Evolutionary conservation across 768 basidiomycete species (phyloP), one percentile per base, ranked within the genome.

Genomic region (Leucosporidium creatinivorum): DNA sequence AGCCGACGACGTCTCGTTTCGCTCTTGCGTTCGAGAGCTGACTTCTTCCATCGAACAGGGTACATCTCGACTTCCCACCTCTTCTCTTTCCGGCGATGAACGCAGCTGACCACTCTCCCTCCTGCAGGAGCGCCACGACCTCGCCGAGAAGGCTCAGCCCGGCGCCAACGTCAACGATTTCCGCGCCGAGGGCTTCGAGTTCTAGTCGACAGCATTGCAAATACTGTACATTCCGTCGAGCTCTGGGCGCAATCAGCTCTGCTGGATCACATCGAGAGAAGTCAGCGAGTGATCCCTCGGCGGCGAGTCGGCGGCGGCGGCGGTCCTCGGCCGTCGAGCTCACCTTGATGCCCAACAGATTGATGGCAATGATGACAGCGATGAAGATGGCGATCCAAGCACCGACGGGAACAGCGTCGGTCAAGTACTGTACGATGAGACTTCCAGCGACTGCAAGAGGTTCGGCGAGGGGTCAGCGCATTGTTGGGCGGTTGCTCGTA

Each of bases 181-280:
- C 81, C 83, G 90, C 57, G 81, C 81, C 69, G 86, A 89, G 68
- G 93, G 93, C 5, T 91, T 97, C 76, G 93, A 97, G 66, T 98
- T 96, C 76, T 94, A 67, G 57, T 13, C 15, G 15, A 13, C 39
- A 44, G 39, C 39, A 44, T 44, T 44, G 39, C 39, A 44, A 44
- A 6, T 44, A 44, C 39, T 44, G 6, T 44, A 44, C 39, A 15
- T 44, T 15, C 13, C 39, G 8, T 7, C 10, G 33, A 33, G 5
- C 33, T 33, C 33, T 10, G 33, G 33, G 33, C 33, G 33, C 33
- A 10, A 33, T 5, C 5, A 33, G 33, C 33, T 4, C 33, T 33
- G 33, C 33, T 33, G 33, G n/a, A n/a, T n/a, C n/a, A n/a, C n/a
- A n/a, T n/a, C n/a, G n/a, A n/a, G n/a, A n/a, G n/a, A n/a, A 44